Conservation (phyloP, 495 filamentous ascomycete genomes). For the Venustampulla echinocandica region DNA sequence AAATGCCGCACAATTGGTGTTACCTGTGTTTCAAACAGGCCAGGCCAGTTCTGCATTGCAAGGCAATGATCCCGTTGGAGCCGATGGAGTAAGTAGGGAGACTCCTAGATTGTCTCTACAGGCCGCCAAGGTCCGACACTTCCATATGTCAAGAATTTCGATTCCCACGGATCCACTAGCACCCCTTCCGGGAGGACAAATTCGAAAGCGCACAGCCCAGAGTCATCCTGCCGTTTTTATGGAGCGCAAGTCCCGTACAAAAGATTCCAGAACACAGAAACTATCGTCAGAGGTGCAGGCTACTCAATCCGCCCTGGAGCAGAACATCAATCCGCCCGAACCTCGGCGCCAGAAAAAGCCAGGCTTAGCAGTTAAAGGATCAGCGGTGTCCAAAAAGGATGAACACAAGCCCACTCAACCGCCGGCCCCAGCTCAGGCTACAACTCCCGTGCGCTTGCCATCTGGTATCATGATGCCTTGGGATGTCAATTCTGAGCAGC, state of each 20-base stretch:
- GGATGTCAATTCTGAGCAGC: constrained; percentile 33
- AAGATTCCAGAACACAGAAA: not conserved
- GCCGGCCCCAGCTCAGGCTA: not conserved
- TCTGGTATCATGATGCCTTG: constrained; percentile 33
- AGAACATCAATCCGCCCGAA: not conserved
- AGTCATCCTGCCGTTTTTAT: constrained; percentile 39
- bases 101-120: constrained; percentile 2
- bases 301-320: not conserved
- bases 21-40: not conserved
- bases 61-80: not conserved
- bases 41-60: not conserved
- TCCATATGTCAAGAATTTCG: constrained; percentile 38
- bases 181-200: constrained; percentile 2
- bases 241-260: constrained; percentile 27
- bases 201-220: constrained; percentile 29
- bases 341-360: constrained; percentile 15
- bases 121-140: constrained; percentile 29
- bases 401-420: not conserved
- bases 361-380: constrained; percentile 1
- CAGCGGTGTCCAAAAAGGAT: not conserved
- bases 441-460: constrained; percentile 22
- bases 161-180: constrained; percentile 7
- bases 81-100: not conserved
- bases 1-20: not conserved
- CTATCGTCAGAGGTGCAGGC: not conserved